Conservation (phyloP, 106 monocot species). For the Phalaenopsis aphrodite region DNA sequence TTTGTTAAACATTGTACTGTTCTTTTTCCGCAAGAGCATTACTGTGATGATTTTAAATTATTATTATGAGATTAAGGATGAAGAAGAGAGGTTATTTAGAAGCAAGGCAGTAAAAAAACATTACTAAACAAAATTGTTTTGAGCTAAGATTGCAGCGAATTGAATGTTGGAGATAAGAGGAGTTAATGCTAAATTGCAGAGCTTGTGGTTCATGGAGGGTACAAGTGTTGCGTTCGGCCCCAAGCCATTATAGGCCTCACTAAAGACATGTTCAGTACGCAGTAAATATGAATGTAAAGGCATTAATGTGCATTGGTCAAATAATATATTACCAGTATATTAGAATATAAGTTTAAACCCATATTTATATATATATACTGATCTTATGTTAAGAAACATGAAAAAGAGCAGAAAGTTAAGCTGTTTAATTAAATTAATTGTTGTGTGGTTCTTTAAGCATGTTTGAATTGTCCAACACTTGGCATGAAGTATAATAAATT, state of each 20-base stretch:
- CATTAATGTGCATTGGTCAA: not conserved
- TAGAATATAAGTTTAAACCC: not conserved
- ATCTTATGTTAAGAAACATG: not conserved
- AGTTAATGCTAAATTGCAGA: not conserved
- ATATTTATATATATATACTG: no score
- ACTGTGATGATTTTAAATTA: no score
- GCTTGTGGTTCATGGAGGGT: not conserved
- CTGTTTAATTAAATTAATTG: no score
- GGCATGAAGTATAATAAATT: not conserved
- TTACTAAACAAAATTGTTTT: not conserved
- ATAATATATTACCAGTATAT: not conserved
- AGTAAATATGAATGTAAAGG: not conserved
- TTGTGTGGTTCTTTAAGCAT: not conserved
- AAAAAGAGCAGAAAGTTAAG: no score
- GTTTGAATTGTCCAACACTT: not conserved
- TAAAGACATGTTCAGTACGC: not conserved
- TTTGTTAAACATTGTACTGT: not conserved
- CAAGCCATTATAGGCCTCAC: not conserved
- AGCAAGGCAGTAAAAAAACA: not conserved
- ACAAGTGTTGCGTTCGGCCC: not conserved
- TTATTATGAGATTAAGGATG: not conserved
- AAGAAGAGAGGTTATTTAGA: not conserved
- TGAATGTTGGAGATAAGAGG: not conserved
- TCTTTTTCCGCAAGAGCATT: not conserved
- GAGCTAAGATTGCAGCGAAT: not conserved